phyloP scores from a whole-genome alignment of 352 stramenopile species.

The Phytophthora citricola region DNA sequence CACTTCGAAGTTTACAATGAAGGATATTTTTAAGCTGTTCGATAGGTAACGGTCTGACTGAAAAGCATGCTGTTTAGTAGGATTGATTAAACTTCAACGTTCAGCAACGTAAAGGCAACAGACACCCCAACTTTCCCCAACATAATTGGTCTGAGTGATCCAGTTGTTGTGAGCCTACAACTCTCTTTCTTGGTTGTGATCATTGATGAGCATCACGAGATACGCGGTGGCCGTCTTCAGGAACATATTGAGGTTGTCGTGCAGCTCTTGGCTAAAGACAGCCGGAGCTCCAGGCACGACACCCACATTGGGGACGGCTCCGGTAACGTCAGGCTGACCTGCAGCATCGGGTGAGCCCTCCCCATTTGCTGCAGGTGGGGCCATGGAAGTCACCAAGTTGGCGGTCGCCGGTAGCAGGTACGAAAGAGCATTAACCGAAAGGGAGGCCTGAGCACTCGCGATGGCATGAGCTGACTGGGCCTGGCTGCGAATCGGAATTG shows the following conservation, averaged over 20 bases:
- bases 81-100: slow-evolving; percentile 2
- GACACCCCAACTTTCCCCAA: not conserved
- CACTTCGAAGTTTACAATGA: not conserved
- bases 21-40: slow-evolving; percentile 24
- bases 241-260: slow-evolving; percentile 51
- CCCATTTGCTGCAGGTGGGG: slow-evolving; percentile 11
- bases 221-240: slow-evolving; percentile 49
- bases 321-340: not conserved
- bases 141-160: not conserved
- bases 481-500: slow-evolving; percentile 6
- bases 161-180: slow-evolving; percentile 5
- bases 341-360: not conserved
- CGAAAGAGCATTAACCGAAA: slow-evolving; percentile 36
- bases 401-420: slow-evolving; percentile 38
- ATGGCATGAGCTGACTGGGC: slow-evolving; percentile 26
- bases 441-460: slow-evolving; percentile 29
- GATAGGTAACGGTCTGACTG: slow-evolving; percentile 9
- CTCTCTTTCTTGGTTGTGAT: slow-evolving; percentile 31
- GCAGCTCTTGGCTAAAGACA: slow-evolving; percentile 41
- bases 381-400: slow-evolving; percentile 20
- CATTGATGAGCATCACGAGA: slow-evolving; percentile 48
- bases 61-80: slow-evolving; percentile 6
- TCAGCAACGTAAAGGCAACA: not conserved
- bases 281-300: not conserved
- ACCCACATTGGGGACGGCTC: not conserved